Percentiles rank a stretch among this genome's conserved stretches.
These are phyloP conservation scores for Fusarium longipes DNA, from an alignment of 2,329 filamentous ascomycete species.

Conservation along the genomic window DNA sequence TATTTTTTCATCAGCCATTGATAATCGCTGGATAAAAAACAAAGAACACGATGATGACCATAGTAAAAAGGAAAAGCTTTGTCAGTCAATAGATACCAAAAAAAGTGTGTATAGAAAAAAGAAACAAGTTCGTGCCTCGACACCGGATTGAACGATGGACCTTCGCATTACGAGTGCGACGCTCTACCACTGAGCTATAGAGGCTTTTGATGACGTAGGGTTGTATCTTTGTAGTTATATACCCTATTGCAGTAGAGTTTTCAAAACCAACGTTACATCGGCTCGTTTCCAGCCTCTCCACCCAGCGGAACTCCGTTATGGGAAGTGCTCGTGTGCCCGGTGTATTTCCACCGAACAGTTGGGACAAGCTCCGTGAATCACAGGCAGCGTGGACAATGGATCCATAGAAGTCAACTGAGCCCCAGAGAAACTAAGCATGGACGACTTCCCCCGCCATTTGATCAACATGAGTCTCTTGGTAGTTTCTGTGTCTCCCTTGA, in stretches of 20 bases:
- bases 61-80: too few species aligned
- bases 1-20: too few species aligned
- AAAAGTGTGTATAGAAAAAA: too few species aligned
- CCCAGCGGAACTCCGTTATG: not conserved
- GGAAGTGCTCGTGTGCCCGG: constrained; percentile 11
- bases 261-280: not conserved
- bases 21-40: too few species aligned
- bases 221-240: not conserved
- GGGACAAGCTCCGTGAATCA: not conserved
- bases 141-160: constrained; percentile 36
- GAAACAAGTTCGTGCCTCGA: constrained; percentile 15
- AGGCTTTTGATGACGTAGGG: constrained; percentile 10
- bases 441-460: not conserved
- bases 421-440: not conserved
- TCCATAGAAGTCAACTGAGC: not conserved
- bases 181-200: constrained; percentile 37
- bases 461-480: not conserved
- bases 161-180: constrained; percentile 36
- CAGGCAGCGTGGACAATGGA: not conserved
- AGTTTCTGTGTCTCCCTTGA: not conserved
- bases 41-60: too few species aligned
- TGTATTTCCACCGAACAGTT: not conserved
- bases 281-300: not conserved
- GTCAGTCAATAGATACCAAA: too few species aligned
- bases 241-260: accelerated